Conservation (phyloP, 2,329 filamentous ascomycete species). For the Aspergillus candidus region DNA sequence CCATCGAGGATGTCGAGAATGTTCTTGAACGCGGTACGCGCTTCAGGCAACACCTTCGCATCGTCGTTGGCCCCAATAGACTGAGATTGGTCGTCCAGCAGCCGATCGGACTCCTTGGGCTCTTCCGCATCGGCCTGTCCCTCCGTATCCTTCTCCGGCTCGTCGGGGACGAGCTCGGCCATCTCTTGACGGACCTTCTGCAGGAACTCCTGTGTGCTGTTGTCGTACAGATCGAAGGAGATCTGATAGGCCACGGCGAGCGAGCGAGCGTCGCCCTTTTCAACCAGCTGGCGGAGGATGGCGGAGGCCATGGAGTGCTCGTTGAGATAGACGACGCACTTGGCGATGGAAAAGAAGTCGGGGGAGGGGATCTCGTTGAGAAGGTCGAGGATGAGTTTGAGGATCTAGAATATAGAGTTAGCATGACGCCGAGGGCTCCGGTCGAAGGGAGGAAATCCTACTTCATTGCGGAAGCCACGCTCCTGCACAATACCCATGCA, state of each 20-base stretch:
- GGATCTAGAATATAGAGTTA: constrained; percentile 51
- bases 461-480: constrained; percentile 69
- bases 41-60: constrained; percentile 41
- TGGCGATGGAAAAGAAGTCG: constrained; percentile 96
- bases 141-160: constrained; percentile 30
- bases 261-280: constrained; percentile 70
- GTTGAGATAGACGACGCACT: constrained; percentile 93
- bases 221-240: constrained; percentile 96
- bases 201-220: constrained; percentile 94
- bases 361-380: constrained; percentile 86
- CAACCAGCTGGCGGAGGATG: constrained; percentile 75
- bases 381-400: constrained; percentile 89
- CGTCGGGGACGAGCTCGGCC: constrained; percentile 49
- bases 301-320: constrained; percentile 84
- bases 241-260: constrained; percentile 92
- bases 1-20: constrained; percentile 67
- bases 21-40: constrained; percentile 50
- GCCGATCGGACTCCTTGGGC: constrained; percentile 52
- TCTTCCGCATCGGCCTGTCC: constrained; percentile 49
- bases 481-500: constrained; percentile 99
- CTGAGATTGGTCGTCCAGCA: constrained; percentile 47
- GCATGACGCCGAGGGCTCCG: background rate
- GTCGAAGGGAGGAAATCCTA: constrained; percentile 24
- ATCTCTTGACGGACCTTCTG: constrained; percentile 80
- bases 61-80: constrained; percentile 40